Evolutionary conservation across 371 early-diverging fungal genomes (phyloP), one percentile per base, ranked within the genome.

Genomic region (Lichtheimia ornata): DNA sequence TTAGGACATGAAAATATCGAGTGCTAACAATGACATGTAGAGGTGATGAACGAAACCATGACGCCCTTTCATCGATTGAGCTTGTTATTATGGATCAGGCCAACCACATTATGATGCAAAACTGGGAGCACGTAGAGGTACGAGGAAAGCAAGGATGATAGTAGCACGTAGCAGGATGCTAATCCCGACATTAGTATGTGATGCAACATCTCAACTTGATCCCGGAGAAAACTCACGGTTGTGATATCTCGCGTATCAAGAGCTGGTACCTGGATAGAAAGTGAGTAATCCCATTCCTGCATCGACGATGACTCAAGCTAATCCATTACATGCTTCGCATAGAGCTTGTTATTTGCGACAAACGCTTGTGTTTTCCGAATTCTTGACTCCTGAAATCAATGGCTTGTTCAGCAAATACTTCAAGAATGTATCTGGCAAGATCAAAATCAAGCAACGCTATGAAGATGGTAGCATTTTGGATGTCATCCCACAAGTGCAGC

Each of bases 31-130:
- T 54, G n/a, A 30, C 49, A 3, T 60, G 5, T 64, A 90, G 88
- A 9, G 93, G 93, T 59, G 90, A 89, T 69, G 91, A 92, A 68
- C 73, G 86, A 44, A 97, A 97, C 58, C 90, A 84, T 70, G 99
- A 99, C 74, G 97, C 91, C 68, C 76, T 99, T 52, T 92, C 96
- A 1, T 94, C 94, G 0, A 91, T 99, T 35, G 97, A 97, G 61
- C 54, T 97, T 25, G 78, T 96, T 6, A 86, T 97, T 51, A 63
- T 96, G 24, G 97, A 97, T 72, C 91, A 91, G 66, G 80, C 92
- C 22, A 91, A 95, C 45, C 84, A 89, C 35, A 77, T 97, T 58
- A 66, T 91, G 62, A 97, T 97, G 97, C 99, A 99, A 69, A 99
- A 97, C 79, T 97, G 97, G 97, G 97, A 98, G 58, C 97, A 99